Conservation (phyloP, 1,284 basidiomycete genomes). For the Rhodotorula sp. region DNA sequence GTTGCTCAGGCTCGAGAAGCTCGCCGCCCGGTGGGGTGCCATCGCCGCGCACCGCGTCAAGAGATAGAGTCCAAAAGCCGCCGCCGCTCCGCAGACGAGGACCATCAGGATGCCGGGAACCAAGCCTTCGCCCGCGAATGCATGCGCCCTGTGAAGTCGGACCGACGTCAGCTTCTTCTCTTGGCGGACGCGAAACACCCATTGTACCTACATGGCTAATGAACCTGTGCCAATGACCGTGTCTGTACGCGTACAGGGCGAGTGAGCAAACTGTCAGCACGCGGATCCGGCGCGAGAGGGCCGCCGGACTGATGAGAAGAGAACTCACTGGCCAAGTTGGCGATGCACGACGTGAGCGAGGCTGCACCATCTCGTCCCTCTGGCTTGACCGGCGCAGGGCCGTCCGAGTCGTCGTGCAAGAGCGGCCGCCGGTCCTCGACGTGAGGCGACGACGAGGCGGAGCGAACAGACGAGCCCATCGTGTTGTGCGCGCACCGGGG, state of each 20-base stretch:
- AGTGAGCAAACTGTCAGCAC: background rate
- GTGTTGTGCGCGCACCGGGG: no score
- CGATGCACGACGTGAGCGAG: constrained; percentile 22
- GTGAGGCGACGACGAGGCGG: background rate
- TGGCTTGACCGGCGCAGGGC: background rate
- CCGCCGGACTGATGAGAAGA: no score
- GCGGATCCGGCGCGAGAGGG: no score
- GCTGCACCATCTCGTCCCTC: constrained; percentile 20
- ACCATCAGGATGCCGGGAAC: constrained; percentile 78
- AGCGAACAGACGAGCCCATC: no score
- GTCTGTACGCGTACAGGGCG: constrained; percentile 1
- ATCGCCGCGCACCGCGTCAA: constrained; percentile 81
- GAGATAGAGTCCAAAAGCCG: constrained; percentile 84
- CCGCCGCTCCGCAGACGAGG: constrained; percentile 74
- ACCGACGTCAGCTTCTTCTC: background rate
- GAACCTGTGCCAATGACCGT: constrained; percentile 30
- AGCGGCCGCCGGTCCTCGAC: constrained; percentile 6
- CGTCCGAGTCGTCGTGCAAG: background rate
- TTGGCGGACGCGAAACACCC: no score
- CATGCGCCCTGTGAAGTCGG: constrained; percentile 46
- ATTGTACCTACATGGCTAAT: constrained; percentile 32
- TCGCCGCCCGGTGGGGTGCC: constrained; percentile 68
- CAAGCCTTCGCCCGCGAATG: constrained; percentile 51
- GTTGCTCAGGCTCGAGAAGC: constrained; percentile 81
- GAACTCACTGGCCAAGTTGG: constrained; percentile 31